Evolutionary conservation across 768 basidiomycete species (phyloP).

Genomic region (Pleurotus cornucopiae): DNA sequence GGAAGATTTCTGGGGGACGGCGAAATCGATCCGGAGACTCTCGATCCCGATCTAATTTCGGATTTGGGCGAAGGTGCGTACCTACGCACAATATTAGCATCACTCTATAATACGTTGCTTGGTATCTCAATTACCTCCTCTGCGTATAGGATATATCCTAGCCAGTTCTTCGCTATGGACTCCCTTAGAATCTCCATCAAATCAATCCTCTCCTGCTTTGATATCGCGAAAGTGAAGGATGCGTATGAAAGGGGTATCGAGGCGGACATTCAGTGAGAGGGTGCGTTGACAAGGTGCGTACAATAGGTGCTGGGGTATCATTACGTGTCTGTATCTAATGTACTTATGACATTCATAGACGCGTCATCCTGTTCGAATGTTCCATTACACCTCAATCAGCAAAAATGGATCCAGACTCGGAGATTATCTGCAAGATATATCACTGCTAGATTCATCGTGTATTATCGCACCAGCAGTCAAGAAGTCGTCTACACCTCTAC

Average conservation of each 20-base stretch:
- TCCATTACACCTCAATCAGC: slow-evolving; percentile 47
- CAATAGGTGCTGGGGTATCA: no score
- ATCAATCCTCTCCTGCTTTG: slow-evolving; percentile 12
- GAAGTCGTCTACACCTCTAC: no score
- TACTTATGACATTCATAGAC: slow-evolving; percentile 21
- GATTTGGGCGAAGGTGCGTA: slow-evolving; percentile 36
- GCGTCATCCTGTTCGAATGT: slow-evolving; percentile 43
- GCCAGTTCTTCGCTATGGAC: slow-evolving; percentile 55
- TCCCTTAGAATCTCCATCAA: slow-evolving; percentile 26
- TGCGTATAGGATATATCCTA: slow-evolving; percentile 54
- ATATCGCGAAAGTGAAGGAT: slow-evolving; percentile 31
- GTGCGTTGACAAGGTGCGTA: slow-evolving; percentile 56
- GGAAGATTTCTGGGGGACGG: slow-evolving; percentile 27
- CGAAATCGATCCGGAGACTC: slow-evolving; percentile 14
- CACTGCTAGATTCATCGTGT: no score
- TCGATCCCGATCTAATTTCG: slow-evolving; percentile 27
- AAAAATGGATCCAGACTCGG: slow-evolving; percentile 23
- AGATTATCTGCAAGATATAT: neutral
- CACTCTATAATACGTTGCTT: no score
- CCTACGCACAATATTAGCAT: neutral
- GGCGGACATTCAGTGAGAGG: slow-evolving; percentile 50
- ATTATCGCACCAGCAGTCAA: no score
- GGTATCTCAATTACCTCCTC: neutral
- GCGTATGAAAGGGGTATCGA: slow-evolving; percentile 39
- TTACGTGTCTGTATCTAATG: no score